Evolutionary conservation across 495 filamentous ascomycete genomes (phyloP).

Genomic region (Parathielavia appendiculata): DNA sequence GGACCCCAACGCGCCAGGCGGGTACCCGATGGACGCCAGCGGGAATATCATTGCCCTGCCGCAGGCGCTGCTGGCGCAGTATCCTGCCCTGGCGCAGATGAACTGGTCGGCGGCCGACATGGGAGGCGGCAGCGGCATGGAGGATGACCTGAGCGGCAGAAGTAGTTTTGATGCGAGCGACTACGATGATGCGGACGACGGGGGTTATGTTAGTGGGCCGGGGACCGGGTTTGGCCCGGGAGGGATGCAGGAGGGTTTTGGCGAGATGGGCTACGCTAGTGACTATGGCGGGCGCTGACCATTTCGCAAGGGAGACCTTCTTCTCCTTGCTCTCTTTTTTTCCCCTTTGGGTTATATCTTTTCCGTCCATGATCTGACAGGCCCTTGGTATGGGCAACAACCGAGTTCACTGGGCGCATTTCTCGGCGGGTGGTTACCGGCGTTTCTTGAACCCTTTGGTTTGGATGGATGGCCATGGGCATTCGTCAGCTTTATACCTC

Average conservation of each 20-base stretch:
- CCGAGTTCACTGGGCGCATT: background rate
- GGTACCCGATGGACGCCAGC: conserved; percentile 47
- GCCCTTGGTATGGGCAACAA: background rate
- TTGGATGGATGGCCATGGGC: background rate
- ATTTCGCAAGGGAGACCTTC: background rate
- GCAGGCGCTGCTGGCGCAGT: conserved; percentile 81
- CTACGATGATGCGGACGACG: conserved; percentile 57
- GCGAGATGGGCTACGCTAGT: conserved; percentile 49
- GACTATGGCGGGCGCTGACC: conserved; percentile 46
- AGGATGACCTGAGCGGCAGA: conserved; percentile 73
- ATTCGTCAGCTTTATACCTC: background rate
- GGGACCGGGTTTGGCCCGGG: conserved; percentile 47
- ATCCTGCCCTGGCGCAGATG: conserved; percentile 79
- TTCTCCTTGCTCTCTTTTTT: background rate
- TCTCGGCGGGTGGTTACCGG: background rate
- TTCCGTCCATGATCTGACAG: too few relatives aligned
- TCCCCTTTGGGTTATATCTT: background rate
- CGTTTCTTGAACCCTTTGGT: too few relatives aligned
- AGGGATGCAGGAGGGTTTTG: conserved; percentile 45
- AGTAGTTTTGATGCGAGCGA: conserved; percentile 90
- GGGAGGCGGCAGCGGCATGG: conserved; percentile 49
- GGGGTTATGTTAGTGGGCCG: conserved; percentile 52
- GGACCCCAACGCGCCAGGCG: conserved; percentile 41
- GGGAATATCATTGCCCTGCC: conserved; percentile 65
- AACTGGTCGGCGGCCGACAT: conserved; percentile 66